Evolutionary conservation across 2,329 filamentous ascomycete genomes (phyloP), one percentile per base, ranked within the genome.

Genomic region (Pezicula carpinea): DNA sequence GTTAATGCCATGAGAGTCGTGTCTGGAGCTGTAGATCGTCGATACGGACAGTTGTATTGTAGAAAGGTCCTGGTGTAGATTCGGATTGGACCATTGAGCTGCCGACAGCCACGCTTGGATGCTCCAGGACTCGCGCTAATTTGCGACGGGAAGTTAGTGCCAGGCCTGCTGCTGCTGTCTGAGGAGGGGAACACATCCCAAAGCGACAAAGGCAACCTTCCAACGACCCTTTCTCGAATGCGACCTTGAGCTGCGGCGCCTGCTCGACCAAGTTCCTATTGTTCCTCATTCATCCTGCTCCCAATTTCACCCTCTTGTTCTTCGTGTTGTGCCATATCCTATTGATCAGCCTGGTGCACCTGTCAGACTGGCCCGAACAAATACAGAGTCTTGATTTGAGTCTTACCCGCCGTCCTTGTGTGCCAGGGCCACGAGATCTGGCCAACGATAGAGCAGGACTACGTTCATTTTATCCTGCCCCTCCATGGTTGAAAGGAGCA

Each of bases 271-370:
- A 35, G 7, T 13, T 34, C 14, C 17, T 17, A n/a, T 17, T 34
- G 32, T 34, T 18, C 22, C 38, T 40, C 19, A 22, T 40, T 40
- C 38, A 40, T 26, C 22, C 22, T 22, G 14, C 38, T 26, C 26
- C 32, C 11, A 19, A 13, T 38, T 11, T 38, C 35, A 17, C n/a
- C 15, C 17, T 38, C 38, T 40, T 22, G 15, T 14, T 13, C n/a
- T 40, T 40, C 19, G 26, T 29, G 26, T 8, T 29, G 26, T 29
- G 26, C 8, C 13, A 29, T 29, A 8, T 29, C 26, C 26, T 29
- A 40, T 40, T 40, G 38, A 40, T 26, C 38, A 40, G 38, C 38
- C 38, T 40, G 14, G 18, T 23, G 18, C n/a, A 15, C 38, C 38
- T 40, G 38, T 40, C 11, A 40, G 38, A 40, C 38, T 15, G 13